Percentiles rank a stretch among this genome's conserved stretches.
Conservation (phyloP, 1,284 basidiomycete genomes). For the Athelia sp. region DNA sequence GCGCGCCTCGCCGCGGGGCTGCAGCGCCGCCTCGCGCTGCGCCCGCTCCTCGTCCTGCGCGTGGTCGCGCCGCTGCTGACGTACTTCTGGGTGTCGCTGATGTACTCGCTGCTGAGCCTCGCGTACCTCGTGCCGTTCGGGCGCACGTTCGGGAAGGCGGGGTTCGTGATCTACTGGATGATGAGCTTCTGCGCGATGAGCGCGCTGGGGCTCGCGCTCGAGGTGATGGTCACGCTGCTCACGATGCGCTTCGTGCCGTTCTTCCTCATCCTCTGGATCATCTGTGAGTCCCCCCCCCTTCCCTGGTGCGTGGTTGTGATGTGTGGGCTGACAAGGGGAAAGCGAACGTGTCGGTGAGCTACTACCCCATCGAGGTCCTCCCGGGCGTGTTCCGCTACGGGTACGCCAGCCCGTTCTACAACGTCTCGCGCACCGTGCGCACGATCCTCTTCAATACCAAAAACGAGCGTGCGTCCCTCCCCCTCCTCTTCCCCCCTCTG, state of each 20-base stretch:
- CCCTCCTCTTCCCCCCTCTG: no score
- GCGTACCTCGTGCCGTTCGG: conserved; percentile 62
- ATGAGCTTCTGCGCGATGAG: conserved; percentile 61
- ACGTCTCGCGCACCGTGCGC: conserved; percentile 54
- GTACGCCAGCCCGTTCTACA: conserved; percentile 71
- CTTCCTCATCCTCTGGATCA: conserved; percentile 67
- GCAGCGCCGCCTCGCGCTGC: conserved; percentile 41
- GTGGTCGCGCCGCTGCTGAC: conserved; percentile 45
- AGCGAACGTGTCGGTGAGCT: conserved; percentile 67
- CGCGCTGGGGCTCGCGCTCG: conserved; percentile 57
- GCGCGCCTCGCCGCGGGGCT: conserved; percentile 39
- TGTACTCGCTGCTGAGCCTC: conserved; percentile 60
- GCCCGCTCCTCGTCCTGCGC: conserved; percentile 53
- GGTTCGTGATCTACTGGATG: conserved; percentile 78
- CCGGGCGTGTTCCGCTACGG: conserved; percentile 63
- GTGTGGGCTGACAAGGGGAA: conserved; percentile 2
- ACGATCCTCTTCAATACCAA: conserved; percentile 67
- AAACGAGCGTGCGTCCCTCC: conserved; percentile 41
- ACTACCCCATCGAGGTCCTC: conserved; percentile 64
- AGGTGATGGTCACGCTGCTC: conserved; percentile 54
- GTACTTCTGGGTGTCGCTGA: conserved; percentile 57
- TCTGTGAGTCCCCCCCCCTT: no score
- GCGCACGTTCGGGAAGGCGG: conserved; percentile 47
- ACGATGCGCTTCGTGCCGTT: conserved; percentile 49
- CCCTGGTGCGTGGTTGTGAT: no score